These are phyloP conservation scores for Fremontodendron californicum DNA, from an alignment of 345 rosid genomes.

Conservation along the genomic window DNA sequence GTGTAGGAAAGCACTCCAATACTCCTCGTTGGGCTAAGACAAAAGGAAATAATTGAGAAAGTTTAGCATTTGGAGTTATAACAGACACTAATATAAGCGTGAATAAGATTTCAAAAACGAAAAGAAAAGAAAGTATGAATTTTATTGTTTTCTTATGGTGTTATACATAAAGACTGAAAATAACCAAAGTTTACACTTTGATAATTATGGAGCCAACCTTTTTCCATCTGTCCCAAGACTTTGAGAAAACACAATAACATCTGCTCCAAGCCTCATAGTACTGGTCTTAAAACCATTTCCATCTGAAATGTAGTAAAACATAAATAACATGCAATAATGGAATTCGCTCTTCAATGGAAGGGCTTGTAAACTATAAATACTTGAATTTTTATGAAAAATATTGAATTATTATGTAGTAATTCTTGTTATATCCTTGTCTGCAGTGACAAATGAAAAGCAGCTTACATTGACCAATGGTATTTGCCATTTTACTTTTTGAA, in stretches of 20 bases:
- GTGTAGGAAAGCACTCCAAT: slow-evolving; percentile 74
- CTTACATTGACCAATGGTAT: slow-evolving; percentile 80
- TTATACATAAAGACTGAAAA: not conserved
- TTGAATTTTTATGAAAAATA: not conserved
- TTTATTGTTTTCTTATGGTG: not conserved
- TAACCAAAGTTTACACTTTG: not conserved
- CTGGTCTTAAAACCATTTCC: slow-evolving; percentile 90
- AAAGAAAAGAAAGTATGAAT: not conserved
- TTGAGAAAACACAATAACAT: slow-evolving; percentile 72
- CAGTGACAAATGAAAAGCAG: not conserved
- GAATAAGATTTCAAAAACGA: not conserved
- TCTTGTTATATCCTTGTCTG: not conserved
- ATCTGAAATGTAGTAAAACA: slow-evolving; percentile 33
- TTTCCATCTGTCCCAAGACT: slow-evolving; percentile 39
- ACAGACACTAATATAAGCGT: not conserved
- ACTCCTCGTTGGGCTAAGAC: slow-evolving; percentile 48
- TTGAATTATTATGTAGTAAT: not conserved
- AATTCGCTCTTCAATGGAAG: not conserved
- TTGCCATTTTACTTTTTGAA: slow-evolving; percentile 63
- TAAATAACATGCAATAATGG: not conserved
- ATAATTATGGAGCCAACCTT: slow-evolving; percentile 27
- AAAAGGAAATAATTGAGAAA: not conserved
- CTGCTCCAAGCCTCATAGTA: slow-evolving; percentile 90
- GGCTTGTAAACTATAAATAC: not conserved
- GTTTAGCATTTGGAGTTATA: slow-evolving; percentile 1